Base-by-base conservation (phyloP, 345 rosid species). In the Abelmoschus esculentus region DNA sequence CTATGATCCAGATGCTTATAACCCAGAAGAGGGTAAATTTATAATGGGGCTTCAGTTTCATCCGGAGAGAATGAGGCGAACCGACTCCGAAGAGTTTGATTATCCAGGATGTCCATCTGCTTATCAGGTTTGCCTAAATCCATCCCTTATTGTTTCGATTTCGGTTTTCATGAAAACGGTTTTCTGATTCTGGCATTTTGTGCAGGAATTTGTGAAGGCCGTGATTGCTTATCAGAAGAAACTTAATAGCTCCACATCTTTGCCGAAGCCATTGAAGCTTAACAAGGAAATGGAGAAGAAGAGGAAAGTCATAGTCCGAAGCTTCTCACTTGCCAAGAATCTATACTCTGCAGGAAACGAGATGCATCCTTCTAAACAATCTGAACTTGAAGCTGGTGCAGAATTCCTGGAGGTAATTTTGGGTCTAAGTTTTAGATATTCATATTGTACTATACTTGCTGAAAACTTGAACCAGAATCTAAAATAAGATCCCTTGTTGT, bases 41-140 rank as follows among this genome's bases (percentile, higher is more conserved):
- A 73, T 90, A 26, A 83, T 92, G 87, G 98, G 98, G 10, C 82
- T 92, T 17, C 98, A 92, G 69, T 92, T 92, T 62, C 98, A 92
- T 80, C 96, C 98, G 0, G 96, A 92, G 77, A 71, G 96, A 67
- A 92, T 90, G 96, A 78, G 95, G 73, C 75, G 57, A 17, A 74
- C 84, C 0, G 84, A 80, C 56, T 59, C 83, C 0, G 89, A 88
- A 2, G 84, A 86, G 61, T 88, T 92, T 19, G 91, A 90, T 79
- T 83, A 86, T 76, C 88, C 92, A 0, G 98, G 98, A 15, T 92
- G 98, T 77, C 89, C 91, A 7, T 61, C 70, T 40, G 91, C 92
- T 72, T 92, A 92, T 76, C 89, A 86, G 93, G 97, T 47, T 47
- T 47, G 52, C 52, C 52, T 13, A 47, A 4, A 2, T 47, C 0